Base-by-base conservation (phyloP, 768 basidiomycete species). In the Kwoniella heveanensis region DNA sequence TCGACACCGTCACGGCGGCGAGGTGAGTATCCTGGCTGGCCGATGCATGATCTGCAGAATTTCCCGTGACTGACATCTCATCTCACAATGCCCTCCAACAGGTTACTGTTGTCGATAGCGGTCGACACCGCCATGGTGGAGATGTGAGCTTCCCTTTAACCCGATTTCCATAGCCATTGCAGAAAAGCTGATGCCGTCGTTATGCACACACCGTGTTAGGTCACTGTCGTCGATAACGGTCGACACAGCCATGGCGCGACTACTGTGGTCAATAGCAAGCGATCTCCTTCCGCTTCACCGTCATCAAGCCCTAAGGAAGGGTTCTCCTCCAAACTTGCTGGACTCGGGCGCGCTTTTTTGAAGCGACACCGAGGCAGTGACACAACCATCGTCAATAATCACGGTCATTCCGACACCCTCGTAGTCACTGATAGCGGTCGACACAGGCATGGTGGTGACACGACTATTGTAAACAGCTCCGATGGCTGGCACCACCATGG, bases 311-410 rank as follows among this genome's bases (percentile, higher is more conserved):
- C 58, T 15, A 52, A 60, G n/a, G 15, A 27, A 25, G 60, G 60
- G 4, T 22, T 62, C 22, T 54, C 60, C 5, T 62, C 60, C 27
- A 62, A 50, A 27, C 51, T 62, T 17, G 39, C 57, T 32, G 55
- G 56, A 9, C 50, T 62, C 2, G 66, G 66, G 54, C 60, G 60
- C n/a, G 66, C 66, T 5, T 62, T 67, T 61, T 47, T 67, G 22
- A 60, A 57, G 48, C 54, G 65, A 63, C 60, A 27, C 19, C 62
- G 50, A 48, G 53, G 57, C 27, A 48, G 59, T 1, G 53, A 54
- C 21, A 62, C 44, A 2, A 65, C 29, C 13, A 44, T 57, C 19
- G 39, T 65, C 46, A 56, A 64, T 29, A 47, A 54, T 27, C 37
- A 61, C 21, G 17, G 65, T 30, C 47, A 60, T 12, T 39, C 49